Conservation (phyloP, 495 filamentous ascomycete genomes). For the Podospora pseudoanserina region DNA sequence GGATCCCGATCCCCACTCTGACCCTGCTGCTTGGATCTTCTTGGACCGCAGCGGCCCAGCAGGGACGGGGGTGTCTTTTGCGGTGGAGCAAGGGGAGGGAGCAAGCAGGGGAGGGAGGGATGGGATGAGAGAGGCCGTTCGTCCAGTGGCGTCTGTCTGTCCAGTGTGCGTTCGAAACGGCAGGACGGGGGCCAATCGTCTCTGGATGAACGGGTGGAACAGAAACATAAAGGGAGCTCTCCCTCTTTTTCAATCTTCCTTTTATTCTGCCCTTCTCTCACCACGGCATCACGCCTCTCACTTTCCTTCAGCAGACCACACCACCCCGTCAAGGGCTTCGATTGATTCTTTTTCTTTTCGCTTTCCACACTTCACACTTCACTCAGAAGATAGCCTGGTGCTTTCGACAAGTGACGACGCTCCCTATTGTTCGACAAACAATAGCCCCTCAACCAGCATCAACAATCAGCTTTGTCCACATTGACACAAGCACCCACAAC, state of each 20-base stretch:
- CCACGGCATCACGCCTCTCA: slow-evolving; percentile 25
- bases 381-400: slow-evolving; percentile 17
- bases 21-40: slow-evolving; percentile 2
- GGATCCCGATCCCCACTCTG: slow-evolving; percentile 6
- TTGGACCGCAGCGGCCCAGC: slow-evolving; percentile 4
- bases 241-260: slow-evolving; percentile 13
- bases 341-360: slow-evolving; percentile 19
- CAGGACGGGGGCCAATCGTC: slow-evolving; percentile 24
- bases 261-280: slow-evolving; percentile 15
- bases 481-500: neutral
- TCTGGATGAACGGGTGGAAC: slow-evolving; percentile 16
- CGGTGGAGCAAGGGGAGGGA: neutral
- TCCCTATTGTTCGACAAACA: slow-evolving; percentile 14
- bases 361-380: slow-evolving; percentile 12
- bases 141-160: slow-evolving; percentile 20
- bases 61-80: neutral
- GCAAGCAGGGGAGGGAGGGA: neutral
- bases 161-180: slow-evolving; percentile 24
- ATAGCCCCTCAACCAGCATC: slow-evolving; percentile 12
- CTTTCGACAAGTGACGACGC: slow-evolving; percentile 19
- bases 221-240: slow-evolving; percentile 33
- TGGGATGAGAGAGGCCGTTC: slow-evolving; percentile 17
- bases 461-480: slow-evolving; percentile 6
- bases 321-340: slow-evolving; percentile 14
- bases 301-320: slow-evolving; percentile 20